Conservation (phyloP, 2,329 filamentous ascomycete genomes). For the Apiospora phragmitis region DNA sequence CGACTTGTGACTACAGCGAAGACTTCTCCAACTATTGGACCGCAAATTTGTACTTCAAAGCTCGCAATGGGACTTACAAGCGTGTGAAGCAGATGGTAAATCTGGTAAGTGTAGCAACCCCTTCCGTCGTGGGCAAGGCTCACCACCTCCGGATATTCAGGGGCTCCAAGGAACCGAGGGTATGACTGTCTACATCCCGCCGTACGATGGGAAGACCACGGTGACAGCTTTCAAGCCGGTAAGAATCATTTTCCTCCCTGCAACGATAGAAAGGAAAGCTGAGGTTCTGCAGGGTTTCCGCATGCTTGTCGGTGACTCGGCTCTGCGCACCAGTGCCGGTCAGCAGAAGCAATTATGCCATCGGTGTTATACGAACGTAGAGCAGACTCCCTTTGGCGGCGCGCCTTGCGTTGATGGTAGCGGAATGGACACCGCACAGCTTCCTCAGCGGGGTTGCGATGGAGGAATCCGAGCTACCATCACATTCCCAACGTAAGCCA, state of each 20-base stretch:
- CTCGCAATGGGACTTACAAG: slow-evolving; percentile 26
- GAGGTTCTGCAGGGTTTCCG: slow-evolving; percentile 27
- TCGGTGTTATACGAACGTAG: slow-evolving; percentile 31
- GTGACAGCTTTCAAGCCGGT: slow-evolving; percentile 32
- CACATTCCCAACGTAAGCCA: background rate
- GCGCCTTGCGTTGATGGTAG: slow-evolving; percentile 26
- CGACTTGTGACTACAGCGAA: slow-evolving; percentile 35
- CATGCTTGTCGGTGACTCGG: slow-evolving; percentile 31
- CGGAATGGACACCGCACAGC: slow-evolving; percentile 29
- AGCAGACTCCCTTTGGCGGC: slow-evolving; percentile 32
- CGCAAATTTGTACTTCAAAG: slow-evolving; percentile 32
- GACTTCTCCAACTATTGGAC: slow-evolving; percentile 36
- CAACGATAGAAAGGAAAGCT: background rate
- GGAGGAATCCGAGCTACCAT: background rate
- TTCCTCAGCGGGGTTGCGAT: slow-evolving; percentile 22
- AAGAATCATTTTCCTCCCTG: slow-evolving; percentile 9
- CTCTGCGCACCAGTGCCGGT: slow-evolving; percentile 24
- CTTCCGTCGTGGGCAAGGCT: background rate
- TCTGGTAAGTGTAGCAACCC: slow-evolving; percentile 17
- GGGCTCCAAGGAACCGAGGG: slow-evolving; percentile 28
- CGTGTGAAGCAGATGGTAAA: slow-evolving; percentile 28
- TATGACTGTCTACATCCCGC: slow-evolving; percentile 33
- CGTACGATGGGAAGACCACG: slow-evolving; percentile 26
- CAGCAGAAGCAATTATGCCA: slow-evolving; percentile 30
- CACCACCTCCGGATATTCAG: background rate